Base-by-base conservation (phyloP, 495 filamentous ascomycete genomes). In the Neurospora sp. region DNA sequence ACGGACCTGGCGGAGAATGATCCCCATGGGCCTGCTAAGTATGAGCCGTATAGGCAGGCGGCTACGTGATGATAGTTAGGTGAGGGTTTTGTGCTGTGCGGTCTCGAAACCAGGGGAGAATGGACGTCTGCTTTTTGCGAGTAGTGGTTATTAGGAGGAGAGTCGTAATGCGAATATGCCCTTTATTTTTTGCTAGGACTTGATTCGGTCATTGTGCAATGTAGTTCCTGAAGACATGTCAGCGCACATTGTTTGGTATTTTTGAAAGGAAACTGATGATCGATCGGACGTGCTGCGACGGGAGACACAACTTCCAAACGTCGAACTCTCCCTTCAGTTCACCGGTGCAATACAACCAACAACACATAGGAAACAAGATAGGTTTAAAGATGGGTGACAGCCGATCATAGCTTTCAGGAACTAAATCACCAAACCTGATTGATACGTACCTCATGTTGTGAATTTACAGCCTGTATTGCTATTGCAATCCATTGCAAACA, bases 1-100 rank as follows among this genome's bases (percentile, higher is more conserved):
- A n/a, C 59, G 41, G 68, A 69, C 20, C 9, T 69, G 22, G 69
- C 68, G 35, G 72, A 73, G 68, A 42, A 70, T 22, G 27, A 73
- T 59, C 31, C 42, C 11, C 40, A 68, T 46, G 59, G 70, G 65
- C 73, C 70, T 7, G 14, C 20, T 8, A 65, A 18, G 53, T 65
- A 65, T 65, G 53, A 65, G 27, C 53, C 53, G 22, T 65, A 65
- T 35, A 31, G 14, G 22, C 53, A 65, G 53, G 12, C 22, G 53
- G 53, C 2, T 65, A 65, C 27, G 27, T 18, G 12, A 14, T 8
- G 27, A 18, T 16, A 14, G 6, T 65, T 3, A 6, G 5, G 12
- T 35, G 14, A 16, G 12, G 12, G 4, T 10, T 31, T 14, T 65
- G 14, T 31, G 27, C 6, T 65, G 6, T 12, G 53, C 3, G 7